These are phyloP conservation scores for Eucalyptus coolabah DNA, from an alignment of 345 rosid genomes.

Conservation along the genomic window DNA sequence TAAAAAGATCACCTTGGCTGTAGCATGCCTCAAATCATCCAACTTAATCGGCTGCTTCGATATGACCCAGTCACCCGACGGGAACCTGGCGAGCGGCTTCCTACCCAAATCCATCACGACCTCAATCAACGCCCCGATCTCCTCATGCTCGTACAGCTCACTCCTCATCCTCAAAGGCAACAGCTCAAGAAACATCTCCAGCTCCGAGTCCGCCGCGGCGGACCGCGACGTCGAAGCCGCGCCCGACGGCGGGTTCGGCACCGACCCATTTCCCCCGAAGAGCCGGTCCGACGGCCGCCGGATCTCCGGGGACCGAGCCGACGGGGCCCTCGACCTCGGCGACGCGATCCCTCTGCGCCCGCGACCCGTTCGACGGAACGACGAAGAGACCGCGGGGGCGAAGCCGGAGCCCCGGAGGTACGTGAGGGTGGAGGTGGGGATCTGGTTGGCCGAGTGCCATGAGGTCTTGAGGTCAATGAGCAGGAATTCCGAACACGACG, in stretches of 20 bases:
- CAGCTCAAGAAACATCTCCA: constrained; percentile 65
- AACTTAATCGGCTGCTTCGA: constrained; percentile 49
- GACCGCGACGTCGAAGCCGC: constrained; percentile 17
- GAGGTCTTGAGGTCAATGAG: constrained; percentile 66
- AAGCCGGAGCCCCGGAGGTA: constrained; percentile 8
- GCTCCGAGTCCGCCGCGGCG: constrained; percentile 26
- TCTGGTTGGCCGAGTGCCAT: constrained; percentile 37
- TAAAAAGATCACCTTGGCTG: constrained; percentile 46
- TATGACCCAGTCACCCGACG: constrained; percentile 88
- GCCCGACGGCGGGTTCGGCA: constrained; percentile 10
- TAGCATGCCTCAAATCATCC: constrained; percentile 72
- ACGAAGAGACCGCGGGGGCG: constrained; percentile 32
- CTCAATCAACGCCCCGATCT: constrained; percentile 68
- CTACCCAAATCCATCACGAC: constrained; percentile 95
- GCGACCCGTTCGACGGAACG: constrained; percentile 54
- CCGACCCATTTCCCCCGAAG: constrained; percentile 24
- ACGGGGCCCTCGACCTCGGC: constrained; percentile 22
- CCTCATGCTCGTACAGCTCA: constrained; percentile 37
- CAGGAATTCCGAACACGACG: constrained; percentile 45
- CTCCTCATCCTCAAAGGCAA: constrained; percentile 56
- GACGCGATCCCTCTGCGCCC: constrained; percentile 28
- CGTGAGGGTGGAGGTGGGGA: constrained; percentile 25
- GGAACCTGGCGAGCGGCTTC: constrained; percentile 85
- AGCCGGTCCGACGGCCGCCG: constrained; percentile 40
- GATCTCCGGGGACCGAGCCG: constrained; percentile 32